Evolutionary conservation across 441 rosid genomes (phyloP).

Genomic region (Aquilaria agallochum): DNA sequence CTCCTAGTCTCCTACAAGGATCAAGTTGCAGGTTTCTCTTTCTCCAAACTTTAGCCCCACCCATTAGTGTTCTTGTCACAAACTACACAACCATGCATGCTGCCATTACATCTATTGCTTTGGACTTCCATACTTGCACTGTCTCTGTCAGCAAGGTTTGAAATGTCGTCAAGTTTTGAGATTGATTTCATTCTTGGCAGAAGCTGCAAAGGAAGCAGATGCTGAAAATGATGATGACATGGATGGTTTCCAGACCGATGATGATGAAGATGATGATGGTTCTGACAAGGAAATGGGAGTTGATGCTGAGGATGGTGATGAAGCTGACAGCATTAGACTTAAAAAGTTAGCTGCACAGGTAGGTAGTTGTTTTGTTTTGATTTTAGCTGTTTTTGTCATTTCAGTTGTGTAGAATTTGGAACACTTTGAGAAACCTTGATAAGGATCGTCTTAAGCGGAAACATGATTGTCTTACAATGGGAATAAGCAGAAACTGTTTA

Average conservation of each 20-base stretch:
- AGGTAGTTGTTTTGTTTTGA: slow-evolving; percentile 4
- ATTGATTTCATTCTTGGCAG: slow-evolving; percentile 23
- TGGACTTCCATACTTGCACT: slow-evolving; percentile 5
- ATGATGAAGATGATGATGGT: slow-evolving; percentile 82
- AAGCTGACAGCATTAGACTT: slow-evolving; percentile 75
- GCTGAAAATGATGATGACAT: slow-evolving; percentile 90
- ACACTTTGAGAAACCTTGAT: too few species aligned
- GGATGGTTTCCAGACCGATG: slow-evolving; percentile 91
- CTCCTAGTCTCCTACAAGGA: slow-evolving; percentile 89
- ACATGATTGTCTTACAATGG: too few species aligned
- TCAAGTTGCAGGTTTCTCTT: slow-evolving; percentile 81
- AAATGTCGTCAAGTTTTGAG: too few species aligned
- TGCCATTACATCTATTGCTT: slow-evolving; percentile 2
- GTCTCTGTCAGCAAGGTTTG: background rate
- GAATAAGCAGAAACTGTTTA: too few species aligned
- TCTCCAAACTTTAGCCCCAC: background rate
- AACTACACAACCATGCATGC: too few species aligned
- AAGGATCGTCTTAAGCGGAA: too few species aligned
- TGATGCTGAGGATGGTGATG: slow-evolving; percentile 88
- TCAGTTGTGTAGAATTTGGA: too few species aligned
- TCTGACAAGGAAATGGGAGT: slow-evolving; percentile 82
- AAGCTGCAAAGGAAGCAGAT: slow-evolving; percentile 83
- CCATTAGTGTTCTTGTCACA: too few species aligned
- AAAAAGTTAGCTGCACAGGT: slow-evolving; percentile 91
- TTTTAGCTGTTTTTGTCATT: too few species aligned